Base-by-base conservation (phyloP, 257 asterid genomes). In the Agastache rugosa region DNA sequence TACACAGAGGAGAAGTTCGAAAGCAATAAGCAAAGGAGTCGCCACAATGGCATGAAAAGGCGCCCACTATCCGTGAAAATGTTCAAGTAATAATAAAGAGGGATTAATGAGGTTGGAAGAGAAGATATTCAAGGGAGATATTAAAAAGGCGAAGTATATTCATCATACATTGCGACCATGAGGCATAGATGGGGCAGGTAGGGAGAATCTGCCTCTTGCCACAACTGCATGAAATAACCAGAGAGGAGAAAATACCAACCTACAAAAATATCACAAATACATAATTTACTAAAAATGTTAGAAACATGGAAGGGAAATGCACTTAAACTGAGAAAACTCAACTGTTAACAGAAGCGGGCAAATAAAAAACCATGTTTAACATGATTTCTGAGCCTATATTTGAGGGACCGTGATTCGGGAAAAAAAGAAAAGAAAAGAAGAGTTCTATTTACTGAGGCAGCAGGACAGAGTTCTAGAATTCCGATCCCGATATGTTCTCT, bases 121-220 rank as follows among this genome's bases (percentile, higher is more conserved):
- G 23, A 51, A 70, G 72, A 69, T n/a, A n/a, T n/a, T 66, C 29
- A 29, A 58, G 53, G 23, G 29, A 60, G 55, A 69, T 29, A 39
- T 62, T 29, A 80, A 75, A 74, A 55, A 27, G 63, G 67, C 14
- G 1, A 39, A 69, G 72, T 48, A 66, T 60, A 51, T 60, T 60
- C 37, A 75, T 75, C 95, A 78, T 94, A 94, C 99, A 78, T 85
- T 82, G 53, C 97, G 99, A 75, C 92, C 92, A 83, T 84, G 96
- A 76, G 98, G 98, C 89, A 85, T 85, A 63, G 98, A 86, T 72
- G 99, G 99, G 79, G 99, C 98, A 62, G 99, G 99, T 74, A 92
- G 86, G 67, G 98, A 92, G 92, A 92, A 94, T 85, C 99, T 88
- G 74, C 98, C 97, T 84, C 98, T 86, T 64, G 99, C 96, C 75